Conservation (phyloP, 495 filamentous ascomycete species). For the Friedmanniomyces endolithicus region DNA sequence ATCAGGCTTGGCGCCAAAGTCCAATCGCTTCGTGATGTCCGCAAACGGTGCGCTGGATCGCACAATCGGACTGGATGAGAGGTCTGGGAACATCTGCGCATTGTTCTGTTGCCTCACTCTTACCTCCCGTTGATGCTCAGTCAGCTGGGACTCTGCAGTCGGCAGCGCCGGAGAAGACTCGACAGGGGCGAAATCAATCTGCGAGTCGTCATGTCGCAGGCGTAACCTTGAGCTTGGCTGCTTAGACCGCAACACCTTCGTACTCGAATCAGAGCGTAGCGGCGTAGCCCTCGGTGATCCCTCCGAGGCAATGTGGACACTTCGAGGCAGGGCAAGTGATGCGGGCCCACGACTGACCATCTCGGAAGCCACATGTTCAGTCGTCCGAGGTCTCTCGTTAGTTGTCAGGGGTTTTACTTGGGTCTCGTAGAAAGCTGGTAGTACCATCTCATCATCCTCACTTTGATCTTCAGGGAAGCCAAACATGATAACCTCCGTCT, state of each 20-base stretch:
- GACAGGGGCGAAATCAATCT: conserved; percentile 54
- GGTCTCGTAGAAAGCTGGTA: conserved; percentile 39
- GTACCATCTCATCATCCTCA: conserved; percentile 22
- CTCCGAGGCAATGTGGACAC: background rate
- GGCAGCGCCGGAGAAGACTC: conserved; percentile 40
- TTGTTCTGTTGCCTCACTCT: conserved; percentile 53
- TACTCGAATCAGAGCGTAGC: background rate
- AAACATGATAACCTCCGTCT: conserved; percentile 38
- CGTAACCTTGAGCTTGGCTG: conserved; percentile 21
- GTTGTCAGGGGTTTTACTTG: conserved; percentile 17
- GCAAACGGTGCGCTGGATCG: background rate
- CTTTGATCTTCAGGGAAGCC: conserved; percentile 32
- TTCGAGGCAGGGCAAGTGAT: background rate
- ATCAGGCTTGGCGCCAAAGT: conserved; percentile 28
- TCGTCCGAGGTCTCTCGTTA: background rate
- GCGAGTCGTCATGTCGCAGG: conserved; percentile 62
- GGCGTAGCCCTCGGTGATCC: background rate
- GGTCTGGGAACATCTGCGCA: conserved; percentile 57
- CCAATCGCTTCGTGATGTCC: conserved; percentile 24
- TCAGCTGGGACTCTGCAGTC: conserved; percentile 54
- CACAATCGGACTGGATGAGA: conserved; percentile 47
- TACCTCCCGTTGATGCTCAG: conserved; percentile 61
- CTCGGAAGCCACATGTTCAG: background rate
- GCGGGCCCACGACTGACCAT: background rate
- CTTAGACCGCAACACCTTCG: background rate